Base-by-base conservation (phyloP, 257 asterid species). In the Ehretia macrophylla region DNA sequence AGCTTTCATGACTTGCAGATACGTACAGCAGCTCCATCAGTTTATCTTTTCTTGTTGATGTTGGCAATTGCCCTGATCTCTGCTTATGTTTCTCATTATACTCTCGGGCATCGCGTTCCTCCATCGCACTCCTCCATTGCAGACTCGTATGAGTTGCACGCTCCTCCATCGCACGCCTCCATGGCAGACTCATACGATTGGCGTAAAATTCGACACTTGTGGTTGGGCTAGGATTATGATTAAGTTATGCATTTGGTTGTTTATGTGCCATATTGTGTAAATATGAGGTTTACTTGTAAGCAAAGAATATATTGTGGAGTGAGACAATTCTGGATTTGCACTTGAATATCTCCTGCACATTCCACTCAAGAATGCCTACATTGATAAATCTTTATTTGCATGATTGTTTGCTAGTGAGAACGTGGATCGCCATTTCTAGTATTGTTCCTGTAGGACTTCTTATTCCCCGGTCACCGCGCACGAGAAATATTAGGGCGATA, bases 151-250 rank as follows among this genome's bases (percentile, higher is more conserved):
- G 35, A 6, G 51, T 17, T 32, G 2, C 10, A 21, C 10, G 45
- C 17, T 57, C 55, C 32, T 14, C 17, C 14, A 35, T n/a, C 55
- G 8, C 22, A 22, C 23, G 8, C 40, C 14, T 6, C 10, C 56
- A 60, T 48, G 23, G 1, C 4, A 22, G 42, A 52, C 57, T 35
- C 63, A 4, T 8, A 38, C 82, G 79, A 79, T 10, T 88, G 95
- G 95, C 58, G 38, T 55, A 39, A 66, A 51, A 78, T 82, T 46
- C 81, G 89, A 60, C 86, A 80, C 71, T 17, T 78, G 49, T 84
- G 85, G 95, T 67, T 42, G 45, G 90, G 57, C 23, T 18, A 27
- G 23, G 70, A 58, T 22, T 55, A 27, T 17, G 59, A 62, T 50
- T n/a, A n/a, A n/a, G n/a, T 49, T 22, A 20, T 10, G 32, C 32